A percentile compares a stretch with the other conserved stretches of the same genome.
Evolutionary conservation across 345 rosid genomes (phyloP).

Genomic region (Triadica sebifera): DNA sequence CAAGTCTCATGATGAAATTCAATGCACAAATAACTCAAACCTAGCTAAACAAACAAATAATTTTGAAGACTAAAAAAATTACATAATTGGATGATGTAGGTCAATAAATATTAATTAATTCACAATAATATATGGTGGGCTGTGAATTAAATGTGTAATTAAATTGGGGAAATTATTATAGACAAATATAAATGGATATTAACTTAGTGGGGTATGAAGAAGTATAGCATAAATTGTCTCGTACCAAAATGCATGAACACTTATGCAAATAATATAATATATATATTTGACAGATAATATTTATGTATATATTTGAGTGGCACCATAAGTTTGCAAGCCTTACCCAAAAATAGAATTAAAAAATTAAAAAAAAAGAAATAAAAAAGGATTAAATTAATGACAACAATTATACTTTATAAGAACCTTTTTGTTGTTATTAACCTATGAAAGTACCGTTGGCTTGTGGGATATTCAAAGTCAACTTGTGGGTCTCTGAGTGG

Average conservation of each 20-base stretch:
- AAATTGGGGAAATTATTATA: constrained; percentile 1
- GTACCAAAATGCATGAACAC: constrained; percentile 11
- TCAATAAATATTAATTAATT: too few species aligned
- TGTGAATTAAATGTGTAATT: not conserved
- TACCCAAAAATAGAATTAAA: not conserved
- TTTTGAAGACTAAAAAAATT: too few species aligned
- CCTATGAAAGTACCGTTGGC: not conserved
- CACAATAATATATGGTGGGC: too few species aligned
- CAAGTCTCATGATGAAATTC: too few species aligned
- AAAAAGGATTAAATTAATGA: not conserved
- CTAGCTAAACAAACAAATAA: too few species aligned
- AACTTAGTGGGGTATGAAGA: not conserved
- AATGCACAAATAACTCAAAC: too few species aligned
- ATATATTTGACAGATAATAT: not conserved
- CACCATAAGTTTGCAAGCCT: not conserved
- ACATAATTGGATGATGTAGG: too few species aligned
- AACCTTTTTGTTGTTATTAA: constrained; percentile 23
- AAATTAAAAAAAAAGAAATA: not conserved
- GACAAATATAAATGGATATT: not conserved
- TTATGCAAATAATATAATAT: not conserved
- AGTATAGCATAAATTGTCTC: not conserved
- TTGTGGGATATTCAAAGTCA: constrained; percentile 18
- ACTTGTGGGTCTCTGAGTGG: constrained; percentile 23
- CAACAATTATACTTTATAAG: not conserved
- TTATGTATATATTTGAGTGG: not conserved